phyloP scores from a whole-genome alignment of 1,284 basidiomycete species.

The Pterula multifida region DNA sequence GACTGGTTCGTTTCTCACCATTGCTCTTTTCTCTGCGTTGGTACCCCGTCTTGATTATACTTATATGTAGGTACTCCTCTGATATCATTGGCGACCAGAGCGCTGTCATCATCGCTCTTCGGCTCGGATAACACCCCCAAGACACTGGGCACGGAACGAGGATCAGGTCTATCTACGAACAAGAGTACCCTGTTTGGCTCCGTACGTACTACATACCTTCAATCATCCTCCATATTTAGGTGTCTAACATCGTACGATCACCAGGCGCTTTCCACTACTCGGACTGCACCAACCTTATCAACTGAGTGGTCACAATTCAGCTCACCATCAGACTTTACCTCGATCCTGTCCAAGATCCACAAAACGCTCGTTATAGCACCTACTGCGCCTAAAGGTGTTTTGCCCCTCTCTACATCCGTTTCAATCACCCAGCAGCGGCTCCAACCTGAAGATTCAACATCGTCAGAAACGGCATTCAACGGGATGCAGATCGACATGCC shows the following conservation, averaged over 20 bases:
- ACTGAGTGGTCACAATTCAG: no score
- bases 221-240: not conserved
- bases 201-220: not conserved
- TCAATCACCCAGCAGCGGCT: constrained; percentile 2
- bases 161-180: not conserved
- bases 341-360: constrained; percentile 29
- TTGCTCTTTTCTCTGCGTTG: no score
- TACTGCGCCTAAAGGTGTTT: constrained; percentile 11
- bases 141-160: not conserved
- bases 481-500: constrained; percentile 51
- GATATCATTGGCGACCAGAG: not conserved
- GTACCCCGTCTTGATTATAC: no score
- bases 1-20: no score
- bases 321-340: constrained; percentile 17
- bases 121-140: not conserved
- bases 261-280: no score
- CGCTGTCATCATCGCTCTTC: not conserved
- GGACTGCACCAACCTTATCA: no score
- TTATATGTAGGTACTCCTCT: no score
- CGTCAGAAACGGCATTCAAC: constrained; percentile 9
- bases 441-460: constrained; percentile 6
- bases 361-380: constrained; percentile 20
- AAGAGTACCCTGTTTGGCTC: not conserved
- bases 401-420: constrained; percentile 2
- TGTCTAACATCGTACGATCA: no score